Evolutionary conservation across 805 yeast species (phyloP).

Genomic region (Kodamaea hsintzibuensis): DNA sequence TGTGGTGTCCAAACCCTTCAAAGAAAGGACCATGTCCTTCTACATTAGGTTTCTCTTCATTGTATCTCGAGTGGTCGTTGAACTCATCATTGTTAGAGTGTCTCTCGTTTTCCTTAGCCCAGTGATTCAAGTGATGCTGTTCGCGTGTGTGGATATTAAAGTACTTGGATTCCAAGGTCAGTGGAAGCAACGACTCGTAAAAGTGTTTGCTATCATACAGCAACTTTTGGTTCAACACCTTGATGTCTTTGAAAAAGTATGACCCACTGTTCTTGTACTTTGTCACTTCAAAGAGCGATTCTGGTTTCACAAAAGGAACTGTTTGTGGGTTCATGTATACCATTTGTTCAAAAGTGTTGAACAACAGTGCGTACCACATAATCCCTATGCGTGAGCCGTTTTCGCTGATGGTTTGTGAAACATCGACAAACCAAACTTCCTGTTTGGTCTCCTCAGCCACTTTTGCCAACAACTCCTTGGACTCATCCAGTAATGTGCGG

Average conservation of each 20-base stretch:
- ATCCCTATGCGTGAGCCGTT: background rate
- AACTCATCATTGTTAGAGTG: background rate
- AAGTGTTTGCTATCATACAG: constrained; percentile 7
- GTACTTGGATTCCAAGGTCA: constrained; percentile 4
- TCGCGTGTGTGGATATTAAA: background rate
- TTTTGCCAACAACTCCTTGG: background rate
- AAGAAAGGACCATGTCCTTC: background rate
- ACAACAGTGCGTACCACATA: constrained; percentile 11
- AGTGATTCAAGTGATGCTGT: background rate
- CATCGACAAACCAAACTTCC: constrained; percentile 8
- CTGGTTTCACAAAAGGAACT: constrained; percentile 12
- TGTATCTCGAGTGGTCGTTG: background rate
- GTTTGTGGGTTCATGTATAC: constrained; percentile 10
- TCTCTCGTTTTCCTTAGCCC: background rate
- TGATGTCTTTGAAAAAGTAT: constrained; percentile 22
- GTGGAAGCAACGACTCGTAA: constrained; percentile 8
- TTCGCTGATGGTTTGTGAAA: background rate
- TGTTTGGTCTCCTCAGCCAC: background rate
- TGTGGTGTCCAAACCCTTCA: background rate
- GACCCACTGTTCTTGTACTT: constrained; percentile 21
- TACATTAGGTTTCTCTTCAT: background rate
- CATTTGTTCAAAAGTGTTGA: constrained; percentile 12
- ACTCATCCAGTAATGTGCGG: background rate
- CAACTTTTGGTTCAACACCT: constrained; percentile 4
- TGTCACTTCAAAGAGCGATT: constrained; percentile 6